Evolutionary conservation across 331 rosid genomes (phyloP).

Genomic region (Malus hybrid): DNA sequence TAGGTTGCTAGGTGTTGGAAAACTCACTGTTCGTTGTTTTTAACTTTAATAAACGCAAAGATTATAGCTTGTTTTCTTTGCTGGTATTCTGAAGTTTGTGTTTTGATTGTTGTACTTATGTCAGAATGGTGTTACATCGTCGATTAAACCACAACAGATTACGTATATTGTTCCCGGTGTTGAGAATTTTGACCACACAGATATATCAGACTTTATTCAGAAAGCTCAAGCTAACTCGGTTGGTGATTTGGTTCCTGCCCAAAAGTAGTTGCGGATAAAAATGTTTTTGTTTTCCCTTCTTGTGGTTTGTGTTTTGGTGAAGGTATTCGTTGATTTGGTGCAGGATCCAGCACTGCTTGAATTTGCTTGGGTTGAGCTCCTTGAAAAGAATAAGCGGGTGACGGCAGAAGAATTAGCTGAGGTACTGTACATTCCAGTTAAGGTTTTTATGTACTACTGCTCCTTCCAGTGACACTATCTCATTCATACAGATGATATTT

Average conservation of each 20-base stretch:
- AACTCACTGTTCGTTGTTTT: slow-evolving; percentile 18
- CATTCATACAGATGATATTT: slow-evolving; percentile 74
- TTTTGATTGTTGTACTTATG: slow-evolving; percentile 6
- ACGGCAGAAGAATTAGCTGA: slow-evolving; percentile 80
- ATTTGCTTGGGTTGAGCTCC: slow-evolving; percentile 95
- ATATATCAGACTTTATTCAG: slow-evolving; percentile 53
- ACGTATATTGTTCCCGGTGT: slow-evolving; percentile 88
- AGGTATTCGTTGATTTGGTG: slow-evolving; percentile 22
- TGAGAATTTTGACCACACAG: slow-evolving; percentile 63
- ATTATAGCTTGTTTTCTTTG: not conserved
- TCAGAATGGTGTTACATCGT: slow-evolving; percentile 80
- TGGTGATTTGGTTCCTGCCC: slow-evolving; percentile 20
- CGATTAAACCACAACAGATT: slow-evolving; percentile 89
- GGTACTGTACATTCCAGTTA: slow-evolving; percentile 34
- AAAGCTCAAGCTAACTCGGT: slow-evolving; percentile 77
- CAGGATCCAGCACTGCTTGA: slow-evolving; percentile 86
- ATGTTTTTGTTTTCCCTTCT: not conserved
- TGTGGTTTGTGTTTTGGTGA: slow-evolving; percentile 1
- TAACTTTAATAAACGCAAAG: slow-evolving; percentile 16
- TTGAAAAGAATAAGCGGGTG: slow-evolving; percentile 73
- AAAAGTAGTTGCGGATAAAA: not conserved
- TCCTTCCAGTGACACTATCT: slow-evolving; percentile 25
- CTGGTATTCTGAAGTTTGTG: slow-evolving; percentile 13
- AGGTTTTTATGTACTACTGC: slow-evolving; percentile 9
- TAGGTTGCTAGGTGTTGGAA: slow-evolving; percentile 84